Evolutionary conservation across 164 flowering plant genomes (phyloP), one percentile per base, ranked within the genome.

Genomic region (Sextonia rubra): DNA sequence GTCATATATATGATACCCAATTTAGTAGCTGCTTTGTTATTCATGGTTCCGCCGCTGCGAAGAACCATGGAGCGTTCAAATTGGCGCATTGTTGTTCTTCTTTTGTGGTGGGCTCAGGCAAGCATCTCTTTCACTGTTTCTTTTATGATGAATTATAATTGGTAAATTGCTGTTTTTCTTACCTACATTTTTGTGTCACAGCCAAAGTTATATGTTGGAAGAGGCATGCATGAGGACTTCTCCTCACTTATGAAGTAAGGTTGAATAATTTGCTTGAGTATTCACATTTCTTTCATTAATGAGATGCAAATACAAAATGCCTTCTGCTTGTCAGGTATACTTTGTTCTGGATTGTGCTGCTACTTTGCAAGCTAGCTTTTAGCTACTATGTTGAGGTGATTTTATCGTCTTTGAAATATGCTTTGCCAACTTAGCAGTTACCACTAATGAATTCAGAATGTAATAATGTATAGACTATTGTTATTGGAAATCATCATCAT

Each of bases 101-200:
- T 93, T 18, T 79, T 89, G 92, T 96, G 99, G 99, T 96, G 99
- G 98, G 86, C 98, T 48, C 99, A 95, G 96, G 99, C 81, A 85
- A 83, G 89, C 17, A 72, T 79, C 26, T 80, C 7, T 73, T 60
- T 56, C 26, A 14, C 11, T 30, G 22, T n/a, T 27, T 37, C 11
- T 70, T 58, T 8, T 11, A 56, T 55, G 3, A 25, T 47, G 27
- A 4, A 55, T 3, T 6, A 52, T 49, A 1, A 23, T 23, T 12
- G 1, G 7, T 49, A 44, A 55, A 11, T 23, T 52, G 2, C 26
- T 26, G 12, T 56, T 29, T 52, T 60, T 65, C 75, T 75, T 69
- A 60, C 9, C 68, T 48, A 11, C 70, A n/a, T 11, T 44, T 2
- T 26, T 64, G 44, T 71, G 47, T 30, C 78, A 76, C 89, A 96